These are phyloP conservation scores for Eutypella sp. DNA, from an alignment of 2,329 filamentous ascomycete species.

Conservation along the genomic window DNA sequence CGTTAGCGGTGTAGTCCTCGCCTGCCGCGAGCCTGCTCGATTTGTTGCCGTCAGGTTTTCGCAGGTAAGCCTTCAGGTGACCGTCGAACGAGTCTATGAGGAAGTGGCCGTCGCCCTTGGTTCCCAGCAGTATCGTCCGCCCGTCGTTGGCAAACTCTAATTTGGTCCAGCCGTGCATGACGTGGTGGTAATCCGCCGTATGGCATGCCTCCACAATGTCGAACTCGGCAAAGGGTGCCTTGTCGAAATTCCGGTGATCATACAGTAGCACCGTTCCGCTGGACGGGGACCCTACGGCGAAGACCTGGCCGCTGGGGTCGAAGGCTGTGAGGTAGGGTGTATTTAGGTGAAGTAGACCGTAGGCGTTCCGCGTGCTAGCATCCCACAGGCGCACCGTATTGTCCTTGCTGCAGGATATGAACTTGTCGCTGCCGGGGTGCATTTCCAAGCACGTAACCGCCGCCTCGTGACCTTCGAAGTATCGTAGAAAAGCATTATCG, in stretches of 20 bases:
- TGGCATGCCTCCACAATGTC: conserved; percentile 62
- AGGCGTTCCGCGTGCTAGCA: conserved; percentile 70
- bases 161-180: conserved; percentile 74
- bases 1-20: conserved; percentile 37
- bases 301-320: conserved; percentile 87
- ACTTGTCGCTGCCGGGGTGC: conserved; percentile 82
- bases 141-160: conserved; percentile 97
- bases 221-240: conserved; percentile 80
- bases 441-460: conserved; percentile 79
- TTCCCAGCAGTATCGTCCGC: conserved; percentile 78
- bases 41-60: conserved; percentile 46
- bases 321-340: conserved; percentile 81
- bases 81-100: conserved; percentile 92
- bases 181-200: conserved; percentile 49
- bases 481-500: conserved; percentile 93
- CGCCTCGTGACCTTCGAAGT: conserved; percentile 86
- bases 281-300: conserved; percentile 79
- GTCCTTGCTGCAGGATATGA: conserved; percentile 87
- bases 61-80: conserved; percentile 68
- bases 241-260: conserved; percentile 90
- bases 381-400: conserved; percentile 93
- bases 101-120: conserved; percentile 79
- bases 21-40: conserved; percentile 49
- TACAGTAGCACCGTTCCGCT: conserved; percentile 82
- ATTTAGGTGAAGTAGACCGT: conserved; percentile 75